Evolutionary conservation across 352 stramenopile species (phyloP), one percentile per base, ranked within the genome.

Genomic region (Globisporangium barbulae): DNA sequence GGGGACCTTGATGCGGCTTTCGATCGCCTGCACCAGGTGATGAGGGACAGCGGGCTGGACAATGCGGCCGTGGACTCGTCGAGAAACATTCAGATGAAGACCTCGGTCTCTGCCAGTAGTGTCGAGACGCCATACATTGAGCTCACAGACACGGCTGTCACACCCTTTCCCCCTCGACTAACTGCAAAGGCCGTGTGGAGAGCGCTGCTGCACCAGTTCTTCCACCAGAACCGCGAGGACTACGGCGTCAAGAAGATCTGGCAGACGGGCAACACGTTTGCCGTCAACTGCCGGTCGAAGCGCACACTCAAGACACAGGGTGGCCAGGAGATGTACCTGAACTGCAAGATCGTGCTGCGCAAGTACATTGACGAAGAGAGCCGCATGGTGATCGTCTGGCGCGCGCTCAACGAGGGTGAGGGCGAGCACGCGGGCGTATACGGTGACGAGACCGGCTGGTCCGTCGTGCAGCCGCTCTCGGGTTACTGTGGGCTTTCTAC

Each of bases 331-430:
- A 2, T 53, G 21, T 53, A 33, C 13, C 47, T 53, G 19, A 31
- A 53, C 9, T 53, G 12, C 47, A 53, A 53, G 47, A 19, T 53
- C 22, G 25, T 53, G 21, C 10, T 53, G 45, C 45, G 45, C 21
- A 53, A 59, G 31, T 31, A 35, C 22, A 53, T 35, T 53, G 47
- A 35, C 22, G 25, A 53, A 10, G 21, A 53, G 22, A 21, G 19
- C 48, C 57, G 63, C 47, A 41, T 65, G 33, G 63, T 69, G 35
- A 17, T 65, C 19, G 47, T 68, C 13, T 68, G 62, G 62, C 62
- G 62, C 13, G 35, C 56, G 21, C 44, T 31, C 10, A 68, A 12
- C 19, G 37, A 56, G 17, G 9, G 37, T 28, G 52, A 55, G 13
- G 44, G 5, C 3, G 50, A 58, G 3, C 37, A 28, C 7, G 19